These are phyloP conservation scores for Cutaneotrichosporon mucoides DNA, from an alignment of 1,284 basidiomycete genomes.

Conservation along the genomic window DNA sequence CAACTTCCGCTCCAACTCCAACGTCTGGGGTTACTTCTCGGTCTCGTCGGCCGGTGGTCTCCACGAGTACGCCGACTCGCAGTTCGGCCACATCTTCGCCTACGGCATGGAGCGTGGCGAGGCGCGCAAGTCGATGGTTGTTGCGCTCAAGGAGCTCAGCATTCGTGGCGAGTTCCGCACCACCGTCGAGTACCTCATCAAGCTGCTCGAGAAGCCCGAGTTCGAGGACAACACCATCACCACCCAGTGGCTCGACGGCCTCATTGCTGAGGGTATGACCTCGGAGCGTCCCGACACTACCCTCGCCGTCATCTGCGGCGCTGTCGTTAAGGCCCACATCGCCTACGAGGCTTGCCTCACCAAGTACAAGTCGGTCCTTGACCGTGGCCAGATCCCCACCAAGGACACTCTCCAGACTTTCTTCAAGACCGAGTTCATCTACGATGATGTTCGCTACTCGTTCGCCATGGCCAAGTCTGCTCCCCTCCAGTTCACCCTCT, in stretches of 20 bases:
- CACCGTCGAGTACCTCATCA: constrained; percentile 98
- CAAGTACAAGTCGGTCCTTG: constrained; percentile 92
- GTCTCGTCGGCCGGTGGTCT: constrained; percentile 92
- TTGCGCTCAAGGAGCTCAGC: constrained; percentile 95
- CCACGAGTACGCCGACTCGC: constrained; percentile 97
- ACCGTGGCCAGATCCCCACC: constrained; percentile 93
- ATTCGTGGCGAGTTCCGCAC: constrained; percentile 99
- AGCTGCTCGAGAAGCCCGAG: constrained; percentile 90
- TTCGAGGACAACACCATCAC: constrained; percentile 98
- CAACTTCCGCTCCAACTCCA: constrained; percentile 98
- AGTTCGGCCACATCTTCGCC: constrained; percentile 99
- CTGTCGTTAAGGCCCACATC: constrained; percentile 92
- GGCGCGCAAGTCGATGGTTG: constrained; percentile 98
- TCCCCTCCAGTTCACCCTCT: constrained; percentile 82
- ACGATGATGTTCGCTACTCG: constrained; percentile 92
- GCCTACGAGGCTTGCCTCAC: constrained; percentile 82
- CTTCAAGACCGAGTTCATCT: constrained; percentile 96
- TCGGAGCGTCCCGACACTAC: constrained; percentile 91
- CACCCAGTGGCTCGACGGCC: constrained; percentile 96
- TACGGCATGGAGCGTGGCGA: constrained; percentile 96
- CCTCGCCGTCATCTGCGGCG: constrained; percentile 92
- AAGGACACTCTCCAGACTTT: constrained; percentile 94
- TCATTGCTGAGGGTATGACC: constrained; percentile 90
- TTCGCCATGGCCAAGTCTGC: constrained; percentile 94
- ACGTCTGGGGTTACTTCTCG: constrained; percentile 99